Percentiles rank a stretch among this genome's conserved stretches.
Evolutionary conservation across 805 yeast genomes (phyloP).

Genomic region (Metschnikowia drakensbergensis): DNA sequence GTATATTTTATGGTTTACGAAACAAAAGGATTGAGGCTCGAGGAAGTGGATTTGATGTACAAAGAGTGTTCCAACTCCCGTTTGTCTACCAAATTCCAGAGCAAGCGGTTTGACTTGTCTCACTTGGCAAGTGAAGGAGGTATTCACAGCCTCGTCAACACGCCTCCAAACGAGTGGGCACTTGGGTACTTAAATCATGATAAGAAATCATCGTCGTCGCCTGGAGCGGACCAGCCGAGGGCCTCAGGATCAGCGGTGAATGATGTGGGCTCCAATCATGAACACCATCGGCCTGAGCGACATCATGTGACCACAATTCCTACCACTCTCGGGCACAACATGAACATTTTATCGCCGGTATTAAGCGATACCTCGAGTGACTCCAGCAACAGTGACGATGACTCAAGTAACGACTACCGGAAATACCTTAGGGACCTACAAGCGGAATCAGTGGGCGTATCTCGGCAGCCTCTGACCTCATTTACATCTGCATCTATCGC

Average conservation of each 20-base stretch:
- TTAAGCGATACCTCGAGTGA: slow-evolving; percentile 11
- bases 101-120: slow-evolving; percentile 33
- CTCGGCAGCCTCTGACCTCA: slow-evolving; percentile 17
- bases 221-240: slow-evolving; percentile 7
- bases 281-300: not conserved
- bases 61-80: slow-evolving; percentile 54
- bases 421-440: slow-evolving; percentile 17
- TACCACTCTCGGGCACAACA: slow-evolving; percentile 2
- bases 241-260: not conserved
- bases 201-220: slow-evolving; percentile 18
- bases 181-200: slow-evolving; percentile 9
- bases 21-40: slow-evolving; percentile 75
- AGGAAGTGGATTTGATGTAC: slow-evolving; percentile 77
- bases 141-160: slow-evolving; percentile 11
- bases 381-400: slow-evolving; percentile 4
- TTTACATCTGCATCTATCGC: slow-evolving; percentile 15
- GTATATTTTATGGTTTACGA: slow-evolving; percentile 70
- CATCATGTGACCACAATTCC: not conserved
- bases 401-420: slow-evolving; percentile 19
- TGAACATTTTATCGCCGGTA: slow-evolving; percentile 6
- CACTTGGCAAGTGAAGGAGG: slow-evolving; percentile 10
- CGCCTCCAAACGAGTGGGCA: slow-evolving; percentile 17
- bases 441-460: slow-evolving; percentile 12
- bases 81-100: slow-evolving; percentile 44
- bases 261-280: not conserved